phyloP scores from a whole-genome alignment of 805 yeast species.

The Lachancea thermotolerans region DNA sequence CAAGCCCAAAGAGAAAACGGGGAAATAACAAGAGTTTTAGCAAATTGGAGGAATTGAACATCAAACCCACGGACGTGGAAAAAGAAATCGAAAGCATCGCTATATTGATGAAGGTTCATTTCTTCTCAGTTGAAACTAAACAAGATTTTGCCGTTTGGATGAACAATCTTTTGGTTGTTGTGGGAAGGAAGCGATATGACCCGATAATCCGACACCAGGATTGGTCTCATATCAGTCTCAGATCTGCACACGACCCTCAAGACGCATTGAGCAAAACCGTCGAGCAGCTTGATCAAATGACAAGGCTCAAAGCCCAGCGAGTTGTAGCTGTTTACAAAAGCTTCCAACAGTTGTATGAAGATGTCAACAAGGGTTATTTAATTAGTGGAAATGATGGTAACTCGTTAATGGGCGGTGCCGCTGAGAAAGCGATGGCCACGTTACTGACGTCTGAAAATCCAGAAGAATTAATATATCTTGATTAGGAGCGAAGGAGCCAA shows the following conservation, averaged over 20 bases:
- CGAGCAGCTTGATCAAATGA: slow-evolving; percentile 52
- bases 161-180: slow-evolving; percentile 49
- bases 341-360: slow-evolving; percentile 29
- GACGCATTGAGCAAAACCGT: slow-evolving; percentile 46
- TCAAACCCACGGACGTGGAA: slow-evolving; percentile 8
- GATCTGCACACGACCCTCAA: slow-evolving; percentile 44
- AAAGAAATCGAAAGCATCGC: slow-evolving; percentile 5
- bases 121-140: slow-evolving; percentile 29
- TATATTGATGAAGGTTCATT: slow-evolving; percentile 7
- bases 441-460: slow-evolving; percentile 48
- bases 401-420: slow-evolving; percentile 43
- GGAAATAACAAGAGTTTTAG: slow-evolving; percentile 5
- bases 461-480: slow-evolving; percentile 26
- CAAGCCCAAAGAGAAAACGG: slow-evolving; percentile 4
- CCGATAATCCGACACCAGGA: slow-evolving; percentile 47
- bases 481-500: neutral
- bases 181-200: slow-evolving; percentile 48
- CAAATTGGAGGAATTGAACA: slow-evolving; percentile 10
- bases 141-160: slow-evolving; percentile 47
- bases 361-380: slow-evolving; percentile 29
- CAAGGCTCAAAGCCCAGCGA: slow-evolving; percentile 43
- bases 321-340: slow-evolving; percentile 38
- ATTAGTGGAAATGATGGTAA: slow-evolving; percentile 40
- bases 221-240: slow-evolving; percentile 50
- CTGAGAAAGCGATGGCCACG: slow-evolving; percentile 42